A percentile compares a stretch with the other conserved stretches of the same genome.
phyloP scores from a whole-genome alignment of 2,329 filamentous ascomycete species.

The Venturiaceae sp. region DNA sequence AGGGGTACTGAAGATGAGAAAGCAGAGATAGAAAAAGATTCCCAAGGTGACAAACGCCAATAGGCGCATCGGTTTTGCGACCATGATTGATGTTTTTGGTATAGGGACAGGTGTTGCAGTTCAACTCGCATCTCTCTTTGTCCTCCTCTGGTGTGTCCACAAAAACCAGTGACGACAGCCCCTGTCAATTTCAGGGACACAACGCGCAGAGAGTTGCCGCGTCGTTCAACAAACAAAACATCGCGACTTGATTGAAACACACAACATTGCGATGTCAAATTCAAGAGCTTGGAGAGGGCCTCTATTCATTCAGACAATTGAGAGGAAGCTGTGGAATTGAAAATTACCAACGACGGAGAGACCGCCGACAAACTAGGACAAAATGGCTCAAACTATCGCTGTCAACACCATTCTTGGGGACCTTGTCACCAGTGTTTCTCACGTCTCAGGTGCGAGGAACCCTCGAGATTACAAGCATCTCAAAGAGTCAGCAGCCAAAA shows the following conservation, averaged over 20 bases:
- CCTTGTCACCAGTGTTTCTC: constrained; percentile 56
- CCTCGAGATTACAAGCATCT: constrained; percentile 22
- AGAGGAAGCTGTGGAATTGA: too few species aligned
- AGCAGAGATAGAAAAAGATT: constrained; percentile 70
- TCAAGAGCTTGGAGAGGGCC: neutral
- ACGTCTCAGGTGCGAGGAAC: constrained; percentile 28
- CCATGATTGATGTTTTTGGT: constrained; percentile 48
- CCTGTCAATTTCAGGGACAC: neutral
- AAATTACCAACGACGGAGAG: neutral
- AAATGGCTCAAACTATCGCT: constrained; percentile 7
- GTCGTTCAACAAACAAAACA: too few species aligned
- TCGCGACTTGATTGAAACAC: too few species aligned
- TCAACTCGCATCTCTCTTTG: neutral
- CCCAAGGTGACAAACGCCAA: constrained; percentile 62
- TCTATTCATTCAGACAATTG: neutral
- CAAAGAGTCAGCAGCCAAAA: constrained; percentile 28
- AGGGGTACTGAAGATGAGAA: constrained; percentile 59
- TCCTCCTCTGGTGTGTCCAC: neutral
- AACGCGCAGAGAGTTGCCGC: neutral
- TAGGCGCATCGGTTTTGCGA: constrained; percentile 73
- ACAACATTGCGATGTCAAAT: neutral
- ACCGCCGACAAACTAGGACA: neutral
- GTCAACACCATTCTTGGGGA: constrained; percentile 54
- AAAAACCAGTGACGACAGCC: neutral
- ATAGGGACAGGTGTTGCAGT: neutral